These are phyloP conservation scores for Triangularia verruculosa DNA, from an alignment of 2,329 filamentous ascomycete genomes.

Conservation along the genomic window DNA sequence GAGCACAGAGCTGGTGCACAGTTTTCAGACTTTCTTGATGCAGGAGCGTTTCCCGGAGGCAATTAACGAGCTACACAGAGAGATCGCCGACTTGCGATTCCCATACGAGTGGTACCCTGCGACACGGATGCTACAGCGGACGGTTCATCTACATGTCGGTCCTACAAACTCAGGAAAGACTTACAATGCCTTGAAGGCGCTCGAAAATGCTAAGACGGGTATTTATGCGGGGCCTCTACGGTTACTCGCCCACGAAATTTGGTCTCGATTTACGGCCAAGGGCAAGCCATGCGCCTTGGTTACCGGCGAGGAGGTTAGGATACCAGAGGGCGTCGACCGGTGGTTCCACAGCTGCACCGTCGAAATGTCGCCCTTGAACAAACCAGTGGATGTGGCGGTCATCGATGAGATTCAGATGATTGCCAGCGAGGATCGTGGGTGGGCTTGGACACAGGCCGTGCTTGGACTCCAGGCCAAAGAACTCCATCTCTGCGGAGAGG, in stretches of 20 bases:
- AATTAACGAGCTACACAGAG: constrained; percentile 57
- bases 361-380: constrained; percentile 69
- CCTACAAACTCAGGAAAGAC: constrained; percentile 99
- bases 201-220: constrained; percentile 72
- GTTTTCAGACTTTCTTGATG: constrained; percentile 65
- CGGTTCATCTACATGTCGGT: constrained; percentile 87
- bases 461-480: constrained; percentile 84
- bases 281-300: constrained; percentile 75
- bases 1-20: constrained; percentile 58
- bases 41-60: constrained; percentile 54
- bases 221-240: constrained; percentile 90
- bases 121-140: constrained; percentile 75
- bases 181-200: constrained; percentile 82
- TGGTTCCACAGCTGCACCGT: constrained; percentile 85
- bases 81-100: constrained; percentile 77
- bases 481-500: constrained; percentile 90
- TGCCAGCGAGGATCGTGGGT: constrained; percentile 72
- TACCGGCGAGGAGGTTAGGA: constrained; percentile 84
- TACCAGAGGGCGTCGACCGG: constrained; percentile 56
- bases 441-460: constrained; percentile 91
- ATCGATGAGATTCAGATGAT: constrained; percentile 99
- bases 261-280: constrained; percentile 75
- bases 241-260: constrained; percentile 91
- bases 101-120: constrained; percentile 90
- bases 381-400: constrained; percentile 77